Percentiles rank a stretch among this genome's conserved stretches.
These are phyloP conservation scores for Eucalyptus caleyi DNA, from an alignment of 345 rosid genomes.

Conservation along the genomic window DNA sequence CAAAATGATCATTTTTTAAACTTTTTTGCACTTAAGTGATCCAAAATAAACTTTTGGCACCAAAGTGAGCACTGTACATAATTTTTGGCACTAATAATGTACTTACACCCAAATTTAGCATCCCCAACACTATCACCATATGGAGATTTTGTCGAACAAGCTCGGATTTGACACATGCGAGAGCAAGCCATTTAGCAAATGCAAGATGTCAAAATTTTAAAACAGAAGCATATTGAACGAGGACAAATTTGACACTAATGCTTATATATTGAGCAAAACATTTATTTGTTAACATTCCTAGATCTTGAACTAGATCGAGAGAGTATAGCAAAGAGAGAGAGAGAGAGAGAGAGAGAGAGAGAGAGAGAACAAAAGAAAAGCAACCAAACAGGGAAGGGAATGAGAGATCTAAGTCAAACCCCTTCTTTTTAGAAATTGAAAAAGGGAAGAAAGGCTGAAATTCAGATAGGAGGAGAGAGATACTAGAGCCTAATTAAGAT, in stretches of 20 bases:
- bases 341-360: background rate
- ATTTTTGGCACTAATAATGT: no score
- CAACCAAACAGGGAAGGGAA: background rate
- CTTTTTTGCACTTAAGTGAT: no score
- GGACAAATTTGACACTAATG: background rate
- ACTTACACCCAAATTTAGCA: no score
- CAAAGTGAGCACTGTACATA: no score
- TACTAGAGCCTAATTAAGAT: background rate
- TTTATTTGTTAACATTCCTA: no score
- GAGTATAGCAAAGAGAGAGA: background rate
- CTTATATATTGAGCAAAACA: no score
- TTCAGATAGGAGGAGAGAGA: background rate
- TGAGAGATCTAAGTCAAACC: background rate
- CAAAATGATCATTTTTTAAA: no score
- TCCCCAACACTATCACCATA: background rate
- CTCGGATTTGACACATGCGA: background rate
- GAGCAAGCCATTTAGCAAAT: background rate
- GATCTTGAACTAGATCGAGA: background rate
- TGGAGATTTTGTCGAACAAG: no score
- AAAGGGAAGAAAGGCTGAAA: background rate
- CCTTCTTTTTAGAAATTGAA: background rate
- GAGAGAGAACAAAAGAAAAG: background rate
- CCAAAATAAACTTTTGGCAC: no score
- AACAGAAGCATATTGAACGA: no score
- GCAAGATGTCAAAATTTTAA: background rate